Base-by-base conservation (phyloP, 495 filamentous ascomycete genomes). In the Ascobolus immersus region DNA sequence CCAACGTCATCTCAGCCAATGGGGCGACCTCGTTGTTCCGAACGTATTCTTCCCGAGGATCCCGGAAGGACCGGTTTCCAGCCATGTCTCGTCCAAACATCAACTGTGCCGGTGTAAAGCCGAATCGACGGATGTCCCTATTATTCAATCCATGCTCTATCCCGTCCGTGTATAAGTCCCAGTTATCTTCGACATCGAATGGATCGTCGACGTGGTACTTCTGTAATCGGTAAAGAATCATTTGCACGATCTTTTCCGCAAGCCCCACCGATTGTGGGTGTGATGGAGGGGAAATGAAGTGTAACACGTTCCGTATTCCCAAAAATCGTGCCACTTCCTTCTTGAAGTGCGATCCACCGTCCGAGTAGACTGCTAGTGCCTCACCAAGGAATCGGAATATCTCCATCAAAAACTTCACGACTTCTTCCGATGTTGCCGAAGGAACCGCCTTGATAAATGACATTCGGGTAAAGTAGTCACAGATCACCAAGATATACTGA, bases 101-200 rank as follows among this genome's bases (percentile, higher is more conserved):
- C 0, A 40, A 15, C 10, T 33, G n/a, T 1, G 24, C 17, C 2
- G 33, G 38, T 0, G 33, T 40, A 5, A 23, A 40, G 0, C 28
- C 38, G 7, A 36, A 28, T 1, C 4, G 9, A 1, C 21, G 1
- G 1, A 40, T 13, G 0, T 36, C 10, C 0, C 28, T 4, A 0
- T 32, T 36, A 5, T 40, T 40, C 1, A 40, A 30, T 0, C 32
- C n/a, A 10, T 40, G 38, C 0, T n/a, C 14, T 0, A 40, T 15
- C 8, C 13, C 12, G 0, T 26, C 20, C 4, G 32, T 5, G 1
- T 29, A 8, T 5, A 10, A 1, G 8, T 36, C 23, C 27, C 28
- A 33, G 1, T 20, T 10, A 1, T 20, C 4, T 5, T 10, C 14
- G 2, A 13, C n/a, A 5, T 34, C 6, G 17, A 6, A 5, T 1